phyloP scores from a whole-genome alignment of 2,329 filamentous ascomycete genomes.

The Neofusicoccum sp. region DNA sequence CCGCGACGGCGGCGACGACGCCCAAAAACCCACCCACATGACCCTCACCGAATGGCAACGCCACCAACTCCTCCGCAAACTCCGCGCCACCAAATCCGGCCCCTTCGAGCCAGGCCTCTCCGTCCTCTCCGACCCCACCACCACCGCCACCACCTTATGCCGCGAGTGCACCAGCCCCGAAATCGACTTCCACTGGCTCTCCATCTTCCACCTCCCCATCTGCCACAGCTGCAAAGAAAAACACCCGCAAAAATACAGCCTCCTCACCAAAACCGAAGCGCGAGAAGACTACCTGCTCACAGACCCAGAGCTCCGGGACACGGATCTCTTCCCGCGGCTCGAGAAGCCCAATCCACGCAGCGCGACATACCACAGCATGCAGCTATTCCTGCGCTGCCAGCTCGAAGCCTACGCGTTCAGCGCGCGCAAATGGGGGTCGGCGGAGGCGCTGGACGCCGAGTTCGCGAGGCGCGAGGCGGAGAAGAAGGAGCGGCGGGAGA shows the following conservation, averaged over 20 bases:
- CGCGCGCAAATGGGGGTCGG: conserved; percentile 82
- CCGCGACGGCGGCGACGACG: conserved; percentile 37
- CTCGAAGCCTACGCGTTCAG: conserved; percentile 91
- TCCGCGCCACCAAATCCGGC: conserved; percentile 74
- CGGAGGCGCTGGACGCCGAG: conserved; percentile 84
- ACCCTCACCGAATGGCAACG: conserved; percentile 89
- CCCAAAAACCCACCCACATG: conserved; percentile 81
- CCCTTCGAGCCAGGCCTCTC: conserved; percentile 90
- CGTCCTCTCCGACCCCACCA: conserved; percentile 54
- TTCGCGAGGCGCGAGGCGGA: conserved; percentile 78
- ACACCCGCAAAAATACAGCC: conserved; percentile 85
- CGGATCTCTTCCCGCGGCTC: conserved; percentile 82
- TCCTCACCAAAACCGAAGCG: conserved; percentile 96
- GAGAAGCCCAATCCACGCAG: conserved; percentile 94
- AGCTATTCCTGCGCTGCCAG: conserved; percentile 90
- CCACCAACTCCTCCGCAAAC: conserved; percentile 70
- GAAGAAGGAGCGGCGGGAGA: conserved; percentile 84
- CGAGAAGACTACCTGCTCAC: conserved; percentile 94
- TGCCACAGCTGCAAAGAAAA: conserved; percentile 89
- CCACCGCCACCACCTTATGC: conserved; percentile 55
- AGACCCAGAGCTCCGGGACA: conserved; percentile 89
- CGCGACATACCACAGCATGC: conserved; percentile 97
- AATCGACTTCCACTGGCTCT: conserved; percentile 95
- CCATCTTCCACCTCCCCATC: conserved; percentile 74
- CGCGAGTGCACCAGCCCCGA: conserved; percentile 81